phyloP scores from a whole-genome alignment of 1,284 basidiomycete species.

The Trichosporon sp. region DNA sequence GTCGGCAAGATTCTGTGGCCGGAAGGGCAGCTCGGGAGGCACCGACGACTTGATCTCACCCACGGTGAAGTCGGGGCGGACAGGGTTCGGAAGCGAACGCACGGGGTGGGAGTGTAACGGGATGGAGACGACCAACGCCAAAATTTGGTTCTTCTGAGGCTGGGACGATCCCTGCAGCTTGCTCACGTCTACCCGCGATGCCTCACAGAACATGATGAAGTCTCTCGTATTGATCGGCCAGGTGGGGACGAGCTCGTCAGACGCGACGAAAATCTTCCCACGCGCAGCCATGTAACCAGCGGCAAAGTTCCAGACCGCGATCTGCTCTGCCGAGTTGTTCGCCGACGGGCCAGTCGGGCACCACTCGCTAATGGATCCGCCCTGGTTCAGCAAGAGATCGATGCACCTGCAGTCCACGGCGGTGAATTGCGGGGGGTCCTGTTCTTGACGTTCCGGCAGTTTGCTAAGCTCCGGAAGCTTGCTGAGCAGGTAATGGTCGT shows the following conservation, averaged over 20 bases:
- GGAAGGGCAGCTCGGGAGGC: not conserved
- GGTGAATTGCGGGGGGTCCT: not conserved
- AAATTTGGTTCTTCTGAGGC: constrained; percentile 22
- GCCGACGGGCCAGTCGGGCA: not conserved
- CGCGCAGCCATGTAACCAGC: not conserved
- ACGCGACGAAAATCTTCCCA: constrained; percentile 14
- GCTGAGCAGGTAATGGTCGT: constrained; percentile 4
- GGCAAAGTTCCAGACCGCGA: not conserved
- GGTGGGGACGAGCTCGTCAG: constrained; percentile 19
- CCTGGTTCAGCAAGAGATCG: not conserved
- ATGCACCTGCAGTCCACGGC: constrained; percentile 8
- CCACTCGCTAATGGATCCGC: constrained; percentile 1
- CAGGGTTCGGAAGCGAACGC: constrained; percentile 37
- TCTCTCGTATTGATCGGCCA: constrained; percentile 24
- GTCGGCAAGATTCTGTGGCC: not conserved
- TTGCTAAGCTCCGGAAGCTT: constrained; percentile 15
- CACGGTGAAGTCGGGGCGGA: constrained; percentile 30
- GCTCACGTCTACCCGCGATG: not conserved
- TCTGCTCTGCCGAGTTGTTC: not conserved
- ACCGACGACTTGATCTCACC: not conserved
- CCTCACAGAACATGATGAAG: not conserved
- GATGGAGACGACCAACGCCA: constrained; percentile 31
- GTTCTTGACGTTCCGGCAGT: not conserved
- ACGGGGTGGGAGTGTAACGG: constrained; percentile 26
- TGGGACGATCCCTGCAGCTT: not conserved